These are phyloP conservation scores for Eimeria falciformis DNA, from an alignment of 169 alveolate species.

Conservation along the genomic window DNA sequence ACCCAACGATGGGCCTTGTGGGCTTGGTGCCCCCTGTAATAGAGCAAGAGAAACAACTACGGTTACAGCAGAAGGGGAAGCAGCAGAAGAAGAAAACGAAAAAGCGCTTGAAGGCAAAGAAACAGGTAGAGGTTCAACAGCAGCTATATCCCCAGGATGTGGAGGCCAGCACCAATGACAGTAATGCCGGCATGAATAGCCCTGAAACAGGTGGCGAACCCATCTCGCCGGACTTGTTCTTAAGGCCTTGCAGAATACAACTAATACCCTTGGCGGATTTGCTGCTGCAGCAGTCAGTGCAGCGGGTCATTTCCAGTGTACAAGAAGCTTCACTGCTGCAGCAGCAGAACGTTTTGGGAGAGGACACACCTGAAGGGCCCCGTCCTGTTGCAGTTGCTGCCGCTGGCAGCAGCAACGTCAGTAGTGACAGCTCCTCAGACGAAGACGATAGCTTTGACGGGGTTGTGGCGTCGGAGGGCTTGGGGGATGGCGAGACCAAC, in stretches of 20 bases:
- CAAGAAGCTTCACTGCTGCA: slow-evolving; percentile 15
- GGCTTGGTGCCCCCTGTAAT: slow-evolving; percentile 48
- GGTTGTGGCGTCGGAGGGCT: slow-evolving; percentile 41
- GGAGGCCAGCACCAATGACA: neutral
- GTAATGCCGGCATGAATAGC: neutral
- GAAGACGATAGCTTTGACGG: slow-evolving; percentile 35
- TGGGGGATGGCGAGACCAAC: neutral
- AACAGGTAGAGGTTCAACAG: neutral
- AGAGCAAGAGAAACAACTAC: slow-evolving; percentile 1
- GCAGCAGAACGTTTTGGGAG: neutral
- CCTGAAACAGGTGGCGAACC: neutral
- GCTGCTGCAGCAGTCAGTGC: slow-evolving; percentile 51
- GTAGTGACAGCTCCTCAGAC: slow-evolving; percentile 24
- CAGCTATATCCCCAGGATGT: neutral
- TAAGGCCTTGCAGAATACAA: slow-evolving; percentile 32
- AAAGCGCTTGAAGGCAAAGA: slow-evolving; percentile 45
- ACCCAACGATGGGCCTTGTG: slow-evolving; percentile 69
- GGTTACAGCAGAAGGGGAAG: slow-evolving; percentile 1
- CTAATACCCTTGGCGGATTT: slow-evolving; percentile 26
- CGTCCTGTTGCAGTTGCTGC: no score
- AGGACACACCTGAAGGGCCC: neutral
- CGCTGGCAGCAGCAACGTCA: neutral
- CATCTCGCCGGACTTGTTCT: neutral
- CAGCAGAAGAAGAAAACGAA: neutral
- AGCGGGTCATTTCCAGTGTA: slow-evolving; percentile 23